phyloP scores from a whole-genome alignment of 139 green algal genomes.

The Pleodorina starrii region DNA sequence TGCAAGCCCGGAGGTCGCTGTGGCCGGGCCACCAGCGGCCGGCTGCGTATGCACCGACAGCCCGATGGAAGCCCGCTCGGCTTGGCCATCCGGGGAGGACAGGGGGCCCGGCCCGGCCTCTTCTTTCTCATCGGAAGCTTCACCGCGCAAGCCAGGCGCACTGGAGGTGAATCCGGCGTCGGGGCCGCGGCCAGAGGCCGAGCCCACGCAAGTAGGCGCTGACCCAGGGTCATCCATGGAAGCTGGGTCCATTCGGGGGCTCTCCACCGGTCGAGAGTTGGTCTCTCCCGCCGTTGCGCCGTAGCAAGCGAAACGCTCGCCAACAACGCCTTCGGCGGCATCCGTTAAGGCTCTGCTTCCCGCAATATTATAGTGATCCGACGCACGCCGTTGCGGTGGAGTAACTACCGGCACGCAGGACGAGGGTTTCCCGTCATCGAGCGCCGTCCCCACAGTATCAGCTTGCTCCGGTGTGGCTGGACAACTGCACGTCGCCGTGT shows the following conservation, averaged over 20 bases:
- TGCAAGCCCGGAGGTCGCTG: background rate
- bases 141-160: too few species aligned
- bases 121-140: too few species aligned
- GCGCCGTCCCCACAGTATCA: background rate
- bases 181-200: too few species aligned
- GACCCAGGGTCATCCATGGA: too few species aligned
- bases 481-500: background rate
- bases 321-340: background rate
- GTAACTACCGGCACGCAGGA: background rate
- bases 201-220: too few species aligned
- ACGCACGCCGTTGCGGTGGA: background rate
- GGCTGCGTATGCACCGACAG: too few species aligned
- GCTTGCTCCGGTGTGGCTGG: constrained; percentile 11
- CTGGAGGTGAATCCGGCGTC: too few species aligned
- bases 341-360: background rate
- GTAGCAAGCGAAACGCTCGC: background rate
- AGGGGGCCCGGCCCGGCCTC: too few species aligned
- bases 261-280: background rate
- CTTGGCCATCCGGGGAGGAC: too few species aligned
- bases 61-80: too few species aligned
- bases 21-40: background rate
- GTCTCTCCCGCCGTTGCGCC: background rate
- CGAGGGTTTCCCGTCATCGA: background rate
- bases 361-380: background rate
- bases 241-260: background rate